Evolutionary conservation across 2,329 filamentous ascomycete genomes (phyloP).

Genomic region (Alternaria incomplexa): DNA sequence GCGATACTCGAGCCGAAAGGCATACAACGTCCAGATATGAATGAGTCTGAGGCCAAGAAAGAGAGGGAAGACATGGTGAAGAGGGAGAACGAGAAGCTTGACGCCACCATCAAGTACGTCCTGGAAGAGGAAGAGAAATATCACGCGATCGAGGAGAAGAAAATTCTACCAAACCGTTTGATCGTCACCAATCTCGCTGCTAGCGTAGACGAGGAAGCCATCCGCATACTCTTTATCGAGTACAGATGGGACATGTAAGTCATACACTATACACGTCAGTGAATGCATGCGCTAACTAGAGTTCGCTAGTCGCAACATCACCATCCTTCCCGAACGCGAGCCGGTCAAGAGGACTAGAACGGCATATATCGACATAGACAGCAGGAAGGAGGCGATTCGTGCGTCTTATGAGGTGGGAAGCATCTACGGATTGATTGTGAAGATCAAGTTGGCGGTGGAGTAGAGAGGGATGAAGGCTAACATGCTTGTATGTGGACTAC

Average conservation of each 20-base stretch:
- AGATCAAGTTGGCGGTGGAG: constrained; percentile 16
- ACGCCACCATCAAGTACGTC: constrained; percentile 12
- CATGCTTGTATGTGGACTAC: neutral
- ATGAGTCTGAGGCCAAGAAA: constrained; percentile 10
- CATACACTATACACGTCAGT: too few species aligned
- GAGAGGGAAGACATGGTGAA: constrained; percentile 12
- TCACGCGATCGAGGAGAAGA: constrained; percentile 12
- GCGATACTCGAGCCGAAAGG: neutral
- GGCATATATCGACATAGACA: constrained; percentile 30
- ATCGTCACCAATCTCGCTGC: constrained; percentile 38
- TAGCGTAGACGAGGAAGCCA: constrained; percentile 20
- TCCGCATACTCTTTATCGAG: constrained; percentile 20
- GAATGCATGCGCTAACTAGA: neutral
- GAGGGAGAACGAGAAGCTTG: constrained; percentile 12
- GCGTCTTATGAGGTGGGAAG: constrained; percentile 16
- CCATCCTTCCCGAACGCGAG: constrained; percentile 21
- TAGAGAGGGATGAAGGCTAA: neutral
- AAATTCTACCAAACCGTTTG: constrained; percentile 17
- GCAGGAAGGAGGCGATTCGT: constrained; percentile 16
- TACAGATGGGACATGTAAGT: constrained; percentile 28
- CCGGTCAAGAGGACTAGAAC: constrained; percentile 27
- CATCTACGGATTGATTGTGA: constrained; percentile 28
- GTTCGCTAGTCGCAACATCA: constrained; percentile 22
- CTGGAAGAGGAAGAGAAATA: constrained; percentile 17
- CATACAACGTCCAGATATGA: constrained; percentile 4